These are phyloP conservation scores for Coemansia sp. DNA, from an alignment of 192 early-diverging fungal species.

Conservation along the genomic window DNA sequence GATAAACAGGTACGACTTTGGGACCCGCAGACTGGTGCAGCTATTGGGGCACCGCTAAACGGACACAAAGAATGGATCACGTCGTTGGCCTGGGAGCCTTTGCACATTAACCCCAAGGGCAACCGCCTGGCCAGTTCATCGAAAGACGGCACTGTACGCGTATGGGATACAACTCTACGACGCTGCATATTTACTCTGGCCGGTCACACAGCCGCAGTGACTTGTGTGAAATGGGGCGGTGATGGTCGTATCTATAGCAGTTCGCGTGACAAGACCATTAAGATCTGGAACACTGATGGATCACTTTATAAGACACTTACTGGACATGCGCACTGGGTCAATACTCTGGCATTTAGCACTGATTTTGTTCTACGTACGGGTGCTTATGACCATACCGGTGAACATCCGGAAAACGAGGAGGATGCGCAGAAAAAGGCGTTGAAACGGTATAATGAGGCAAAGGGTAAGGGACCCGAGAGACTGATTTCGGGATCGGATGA, in stretches of 20 bases:
- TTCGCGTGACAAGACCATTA: constrained; percentile 93
- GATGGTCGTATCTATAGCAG: constrained; percentile 91
- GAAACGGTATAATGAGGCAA: constrained; percentile 74
- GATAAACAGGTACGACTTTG: constrained; percentile 88
- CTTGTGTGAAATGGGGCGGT: constrained; percentile 95
- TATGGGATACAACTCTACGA: constrained; percentile 88
- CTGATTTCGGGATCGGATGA: constrained; percentile 95
- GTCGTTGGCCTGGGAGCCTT: constrained; percentile 89
- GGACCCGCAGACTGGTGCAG: constrained; percentile 85
- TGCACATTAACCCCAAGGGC: constrained; percentile 77
- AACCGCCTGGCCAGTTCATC: constrained; percentile 86
- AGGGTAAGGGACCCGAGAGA: constrained; percentile 70
- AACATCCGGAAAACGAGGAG: constrained; percentile 57
- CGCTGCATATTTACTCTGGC: constrained; percentile 75
- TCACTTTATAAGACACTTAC: constrained; percentile 80
- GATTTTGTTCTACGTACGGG: constrained; percentile 91
- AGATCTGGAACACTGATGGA: constrained; percentile 90
- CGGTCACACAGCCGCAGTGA: constrained; percentile 91
- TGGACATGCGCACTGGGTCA: constrained; percentile 98
- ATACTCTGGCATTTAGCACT: constrained; percentile 87
- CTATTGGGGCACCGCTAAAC: constrained; percentile 72
- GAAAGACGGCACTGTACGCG: constrained; percentile 89
- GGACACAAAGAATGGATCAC: constrained; percentile 93
- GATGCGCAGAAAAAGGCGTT: constrained; percentile 77
- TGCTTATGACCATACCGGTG: constrained; percentile 83